Conservation (phyloP, 805 yeast species). For the Schizosaccharomyces pombe region DNA sequence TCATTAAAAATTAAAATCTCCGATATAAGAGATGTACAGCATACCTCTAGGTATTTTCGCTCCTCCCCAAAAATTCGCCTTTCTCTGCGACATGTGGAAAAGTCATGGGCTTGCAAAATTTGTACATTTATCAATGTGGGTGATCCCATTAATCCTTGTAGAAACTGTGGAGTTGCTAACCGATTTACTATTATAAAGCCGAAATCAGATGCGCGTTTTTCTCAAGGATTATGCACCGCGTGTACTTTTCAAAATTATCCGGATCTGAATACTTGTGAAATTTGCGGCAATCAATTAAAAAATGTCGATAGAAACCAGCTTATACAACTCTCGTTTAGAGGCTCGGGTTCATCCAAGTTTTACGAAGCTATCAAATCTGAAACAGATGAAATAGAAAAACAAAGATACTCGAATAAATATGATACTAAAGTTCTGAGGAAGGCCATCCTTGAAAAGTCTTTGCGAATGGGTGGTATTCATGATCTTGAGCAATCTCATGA, state of each 20-base stretch:
- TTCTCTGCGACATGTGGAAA: neutral
- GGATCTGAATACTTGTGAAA: neutral
- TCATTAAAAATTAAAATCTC: neutral
- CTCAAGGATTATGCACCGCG: neutral
- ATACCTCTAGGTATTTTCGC: neutral
- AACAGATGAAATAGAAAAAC: neutral
- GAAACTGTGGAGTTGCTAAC: neutral
- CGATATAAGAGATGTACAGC: neutral
- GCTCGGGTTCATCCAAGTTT: neutral
- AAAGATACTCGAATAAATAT: neutral
- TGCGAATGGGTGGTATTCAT: neutral
- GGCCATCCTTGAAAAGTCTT: neutral
- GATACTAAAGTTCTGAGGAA: neutral
- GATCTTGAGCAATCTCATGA: neutral
- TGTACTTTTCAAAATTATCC: conserved; percentile 1
- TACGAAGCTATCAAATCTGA: neutral
- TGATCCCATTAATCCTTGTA: neutral
- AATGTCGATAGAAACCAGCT: neutral
- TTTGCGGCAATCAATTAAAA: neutral
- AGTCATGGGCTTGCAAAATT: neutral
- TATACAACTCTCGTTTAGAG: neutral
- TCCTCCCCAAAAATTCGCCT: conserved; percentile 3
- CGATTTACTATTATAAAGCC: neutral
- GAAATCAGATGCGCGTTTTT: too few relatives aligned
- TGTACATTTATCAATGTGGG: neutral